A percentile compares a stretch with the other conserved stretches of the same genome.
phyloP scores from a whole-genome alignment of 1,139 yeast genomes.

The Magnusiomyces magnusii region DNA sequence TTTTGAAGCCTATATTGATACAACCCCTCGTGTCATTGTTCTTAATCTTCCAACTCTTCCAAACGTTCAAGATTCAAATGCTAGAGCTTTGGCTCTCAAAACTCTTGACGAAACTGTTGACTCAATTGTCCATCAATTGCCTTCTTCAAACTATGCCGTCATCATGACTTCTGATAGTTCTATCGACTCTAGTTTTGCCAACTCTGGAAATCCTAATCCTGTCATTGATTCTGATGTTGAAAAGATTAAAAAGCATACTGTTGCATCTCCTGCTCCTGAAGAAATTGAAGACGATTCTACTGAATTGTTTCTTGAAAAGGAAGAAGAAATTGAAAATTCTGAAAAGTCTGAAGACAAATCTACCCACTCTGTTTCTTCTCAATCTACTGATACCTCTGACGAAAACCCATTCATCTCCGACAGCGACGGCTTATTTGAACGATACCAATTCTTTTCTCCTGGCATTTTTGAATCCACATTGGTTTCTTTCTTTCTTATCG shows the following conservation, averaged over 20 bases:
- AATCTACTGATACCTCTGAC: not conserved
- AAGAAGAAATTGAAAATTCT: not conserved
- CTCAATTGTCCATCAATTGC: constrained; percentile 28
- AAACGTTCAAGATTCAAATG: constrained; percentile 16
- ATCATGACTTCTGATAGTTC: constrained; percentile 30
- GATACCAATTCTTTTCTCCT: constrained; percentile 46
- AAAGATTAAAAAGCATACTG: not conserved
- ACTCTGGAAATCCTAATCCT: constrained; percentile 7
- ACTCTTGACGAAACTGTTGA: constrained; percentile 27
- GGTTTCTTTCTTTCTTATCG: constrained; percentile 47
- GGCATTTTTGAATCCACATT: constrained; percentile 65
- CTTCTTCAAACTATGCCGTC: constrained; percentile 32
- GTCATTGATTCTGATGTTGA: constrained; percentile 1
- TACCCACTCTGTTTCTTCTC: not conserved
- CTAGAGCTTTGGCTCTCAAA: constrained; percentile 19
- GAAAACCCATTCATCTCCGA: constrained; percentile 4
- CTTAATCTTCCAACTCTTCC: constrained; percentile 25
- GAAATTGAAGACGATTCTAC: constrained; percentile 2
- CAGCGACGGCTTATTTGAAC: constrained; percentile 35
- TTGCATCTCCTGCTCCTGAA: not conserved
- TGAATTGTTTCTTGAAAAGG: not conserved
- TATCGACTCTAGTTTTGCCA: constrained; percentile 12
- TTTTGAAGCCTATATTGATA: constrained; percentile 27
- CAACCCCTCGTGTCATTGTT: constrained; percentile 28
- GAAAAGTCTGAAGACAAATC: not conserved